Base-by-base conservation (phyloP, 768 basidiomycete species). In the Amanita fuliginea region DNA sequence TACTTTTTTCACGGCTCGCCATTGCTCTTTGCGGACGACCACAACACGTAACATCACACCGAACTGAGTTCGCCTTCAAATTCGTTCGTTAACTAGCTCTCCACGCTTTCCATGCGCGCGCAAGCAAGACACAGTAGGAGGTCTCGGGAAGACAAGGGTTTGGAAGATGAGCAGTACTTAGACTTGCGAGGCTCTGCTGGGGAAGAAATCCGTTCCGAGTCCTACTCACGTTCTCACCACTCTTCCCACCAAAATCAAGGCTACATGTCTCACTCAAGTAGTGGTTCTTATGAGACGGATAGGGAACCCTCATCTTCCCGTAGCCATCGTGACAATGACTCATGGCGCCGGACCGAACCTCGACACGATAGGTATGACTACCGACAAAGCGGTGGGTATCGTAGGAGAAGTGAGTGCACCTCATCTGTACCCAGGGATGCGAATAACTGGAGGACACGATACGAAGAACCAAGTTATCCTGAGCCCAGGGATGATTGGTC, bases 251-350 rank as follows among this genome's bases (percentile, higher is more conserved):
- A 68, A 54, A 66, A 72, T 40, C 76, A 80, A 57, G 68, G 61
- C 53, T 71, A 71, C 63, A 72, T 70, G 62, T 56, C 73, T 13
- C 61, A 41, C 7, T 50, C 75, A 41, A 64, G 60, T 55, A 70
- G 72, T 53, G 54, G 62, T 24, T 59, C 68, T 16, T 77, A 74
- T 57, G 72, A 71, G 53, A 62, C 65, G 54, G 74, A 61, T 59
- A 72, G 77, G 57, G 80, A 81, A 46, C 64, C 70, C 9, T 67
- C 75, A 47, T 67, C 75, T 14, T 76, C 79, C 55, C 73, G 76
- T 58, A 70, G 66, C 57, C 74, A 68, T 58, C 77, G 69, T 57
- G 73, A 73, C 35, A 67, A 73, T 52, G 73, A 72, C 55, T 55
- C 56, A 19, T 80, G 81, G 78, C 72, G 72, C 51, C 66, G 68